Base-by-base conservation (phyloP, 2,329 filamentous ascomycete species). In the Colletotrichum paranaense region DNA sequence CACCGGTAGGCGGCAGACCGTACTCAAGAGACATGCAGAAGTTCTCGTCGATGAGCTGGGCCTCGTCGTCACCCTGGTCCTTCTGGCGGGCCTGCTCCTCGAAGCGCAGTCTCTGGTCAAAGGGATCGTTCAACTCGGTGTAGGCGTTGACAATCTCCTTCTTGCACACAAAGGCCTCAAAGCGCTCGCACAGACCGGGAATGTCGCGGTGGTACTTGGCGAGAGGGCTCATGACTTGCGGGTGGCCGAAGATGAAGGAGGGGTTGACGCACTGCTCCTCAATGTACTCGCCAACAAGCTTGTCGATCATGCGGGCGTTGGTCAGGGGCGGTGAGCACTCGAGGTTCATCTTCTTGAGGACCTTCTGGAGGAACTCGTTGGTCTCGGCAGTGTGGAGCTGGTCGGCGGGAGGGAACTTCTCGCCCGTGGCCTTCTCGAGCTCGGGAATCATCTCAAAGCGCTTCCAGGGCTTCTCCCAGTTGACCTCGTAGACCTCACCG, bases 101-200 rank as follows among this genome's bases (percentile, higher is more conserved):
- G 83, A 96, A 96, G 35, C 95, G 92, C 75, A 96, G 86, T 75
- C 97, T 91, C 87, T 99, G 97, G 84, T 98, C 95, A 79, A 97
- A 96, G 69, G 96, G 95, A 80, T 98, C 73, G 67, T 97, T 97
- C 89, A 99, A 92, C 91, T 99, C 97, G 52, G 96, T 98, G 86
- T 98, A 97, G 32, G 95, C 95, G 81, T 99, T 98, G 80, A 93
- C 93, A 77, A 98, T 98, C 83, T 98, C 96, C 71, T 97, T 97
- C 89, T 95, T 97, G 88, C 93, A 95, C 58, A 98, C 97, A 78
- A 99, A 99, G 12, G 94, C 95, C 86, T 99, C 97, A 83, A 98
- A 98, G 68, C 97, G 94, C 88, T 99, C 97, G 82, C 95, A 98
- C 42, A 99, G 90, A 79, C 96, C 97, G 66, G 92, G 89, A 75